Percentiles rank a stretch among this genome's conserved stretches.
These are phyloP conservation scores for Turnera subulata DNA, from an alignment of 345 rosid species.

Conservation along the genomic window DNA sequence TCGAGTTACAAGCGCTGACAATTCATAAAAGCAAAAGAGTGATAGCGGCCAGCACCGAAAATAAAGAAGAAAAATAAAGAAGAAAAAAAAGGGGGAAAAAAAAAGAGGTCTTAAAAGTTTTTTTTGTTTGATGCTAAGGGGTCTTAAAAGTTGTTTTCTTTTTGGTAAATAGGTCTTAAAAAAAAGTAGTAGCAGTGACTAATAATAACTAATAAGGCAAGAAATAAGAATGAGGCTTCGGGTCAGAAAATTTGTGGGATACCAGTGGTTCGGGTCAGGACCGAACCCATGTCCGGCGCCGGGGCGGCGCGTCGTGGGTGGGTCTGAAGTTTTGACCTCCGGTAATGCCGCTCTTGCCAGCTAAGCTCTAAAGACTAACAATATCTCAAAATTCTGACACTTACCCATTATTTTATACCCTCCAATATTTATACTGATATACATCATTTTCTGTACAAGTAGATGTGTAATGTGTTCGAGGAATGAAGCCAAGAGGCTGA, in stretches of 20 bases:
- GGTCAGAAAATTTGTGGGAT: background rate
- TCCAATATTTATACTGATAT: no score
- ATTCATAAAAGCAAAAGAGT: slow-evolving; percentile 8
- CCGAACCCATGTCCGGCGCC: slow-evolving; percentile 1
- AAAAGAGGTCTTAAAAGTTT: no score
- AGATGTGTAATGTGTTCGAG: background rate
- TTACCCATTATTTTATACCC: no score
- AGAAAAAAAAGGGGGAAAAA: no score
- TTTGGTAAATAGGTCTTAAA: no score
- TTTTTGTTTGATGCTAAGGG: no score
- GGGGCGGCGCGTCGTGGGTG: background rate
- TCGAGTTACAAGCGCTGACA: slow-evolving; percentile 18
- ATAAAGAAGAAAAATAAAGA: background rate
- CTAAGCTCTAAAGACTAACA: slow-evolving; percentile 11
- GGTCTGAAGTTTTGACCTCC: slow-evolving; percentile 11
- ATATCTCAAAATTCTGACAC: no score
- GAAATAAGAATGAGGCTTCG: no score
- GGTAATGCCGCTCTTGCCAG: slow-evolving; percentile 16
- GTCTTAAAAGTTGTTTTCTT: no score
- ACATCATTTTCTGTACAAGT: background rate
- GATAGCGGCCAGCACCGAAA: background rate
- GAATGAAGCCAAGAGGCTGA: no score
- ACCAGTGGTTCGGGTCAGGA: background rate
- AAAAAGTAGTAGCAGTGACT: no score
- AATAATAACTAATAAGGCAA: background rate